Evolutionary conservation across 2,329 filamentous ascomycete species (phyloP).

Genomic region (Ramularia collo-cygni): DNA sequence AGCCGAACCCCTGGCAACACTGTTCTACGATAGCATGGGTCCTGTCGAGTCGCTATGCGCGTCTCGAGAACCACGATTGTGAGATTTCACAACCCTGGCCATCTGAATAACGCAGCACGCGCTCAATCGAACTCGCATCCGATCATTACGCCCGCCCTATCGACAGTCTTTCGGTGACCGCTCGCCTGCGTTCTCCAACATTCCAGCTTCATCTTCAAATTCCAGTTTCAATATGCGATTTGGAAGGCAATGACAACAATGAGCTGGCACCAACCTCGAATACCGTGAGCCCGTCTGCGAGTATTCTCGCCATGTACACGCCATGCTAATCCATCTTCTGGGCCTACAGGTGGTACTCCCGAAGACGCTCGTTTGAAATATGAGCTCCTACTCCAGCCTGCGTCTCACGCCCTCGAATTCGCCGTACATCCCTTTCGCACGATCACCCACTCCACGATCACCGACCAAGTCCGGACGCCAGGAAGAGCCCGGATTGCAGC

Average conservation of each 20-base stretch:
- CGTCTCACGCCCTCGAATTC: conserved; percentile 66
- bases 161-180: not conserved
- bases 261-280: conserved; percentile 13
- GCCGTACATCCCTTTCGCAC: conserved; percentile 43
- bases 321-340: not conserved
- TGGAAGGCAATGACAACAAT: conserved; percentile 1
- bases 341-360: no score
- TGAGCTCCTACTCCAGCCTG: conserved; percentile 25
- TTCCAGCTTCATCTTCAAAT: no score
- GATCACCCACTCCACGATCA: conserved; percentile 57
- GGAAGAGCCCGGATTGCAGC: conserved; percentile 51
- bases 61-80: no score
- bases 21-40: no score
- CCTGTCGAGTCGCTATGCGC: no score
- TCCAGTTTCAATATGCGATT: not conserved
- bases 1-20: no score
- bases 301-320: not conserved
- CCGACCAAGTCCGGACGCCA: conserved; percentile 45
- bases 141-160: no score
- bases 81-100: no score
- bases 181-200: no score
- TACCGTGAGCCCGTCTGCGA: conserved; percentile 8
- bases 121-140: no score
- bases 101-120: no score
- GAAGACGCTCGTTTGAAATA: no score